phyloP scores from a whole-genome alignment of 164 flowering plant genomes.

The Aristolochia fimbriata region DNA sequence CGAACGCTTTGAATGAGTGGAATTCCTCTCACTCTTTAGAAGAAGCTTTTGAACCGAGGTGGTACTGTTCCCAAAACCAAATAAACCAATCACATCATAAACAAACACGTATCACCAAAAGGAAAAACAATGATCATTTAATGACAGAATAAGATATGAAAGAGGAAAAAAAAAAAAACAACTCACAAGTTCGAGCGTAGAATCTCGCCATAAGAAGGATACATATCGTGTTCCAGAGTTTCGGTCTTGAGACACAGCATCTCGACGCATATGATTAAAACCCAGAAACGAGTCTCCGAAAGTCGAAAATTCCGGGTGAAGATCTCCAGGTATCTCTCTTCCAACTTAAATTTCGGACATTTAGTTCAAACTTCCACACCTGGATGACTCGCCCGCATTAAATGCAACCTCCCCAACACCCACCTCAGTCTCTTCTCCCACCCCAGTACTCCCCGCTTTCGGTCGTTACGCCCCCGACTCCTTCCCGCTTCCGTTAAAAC shows the following conservation, averaged over 20 bases:
- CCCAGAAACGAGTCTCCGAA: not conserved
- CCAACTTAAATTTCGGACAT: not conserved
- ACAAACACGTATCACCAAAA: not conserved
- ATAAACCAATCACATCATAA: not conserved
- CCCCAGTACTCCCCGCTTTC: not conserved
- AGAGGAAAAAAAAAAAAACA: not conserved
- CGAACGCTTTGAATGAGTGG: constrained; percentile 7
- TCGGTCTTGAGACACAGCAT: constrained; percentile 23
- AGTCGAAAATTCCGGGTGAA: not conserved
- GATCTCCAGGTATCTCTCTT: not conserved
- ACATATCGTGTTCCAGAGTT: constrained; percentile 9
- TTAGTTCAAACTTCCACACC: no score
- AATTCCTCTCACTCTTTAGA: constrained; percentile 5
- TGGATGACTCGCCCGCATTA: no score
- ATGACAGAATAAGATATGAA: not conserved
- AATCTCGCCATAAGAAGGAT: constrained; percentile 4
- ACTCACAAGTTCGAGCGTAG: constrained; percentile 12
- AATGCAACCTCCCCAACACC: no score
- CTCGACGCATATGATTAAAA: constrained; percentile 1
- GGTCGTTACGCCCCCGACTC: not conserved
- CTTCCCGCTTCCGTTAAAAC: no score
- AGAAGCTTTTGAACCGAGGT: constrained; percentile 10
- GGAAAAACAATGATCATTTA: not conserved
- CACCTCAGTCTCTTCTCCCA: not conserved
- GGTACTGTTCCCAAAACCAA: constrained; percentile 8